Base-by-base conservation (phyloP, 345 rosid species). In the Syzygium jambos region DNA sequence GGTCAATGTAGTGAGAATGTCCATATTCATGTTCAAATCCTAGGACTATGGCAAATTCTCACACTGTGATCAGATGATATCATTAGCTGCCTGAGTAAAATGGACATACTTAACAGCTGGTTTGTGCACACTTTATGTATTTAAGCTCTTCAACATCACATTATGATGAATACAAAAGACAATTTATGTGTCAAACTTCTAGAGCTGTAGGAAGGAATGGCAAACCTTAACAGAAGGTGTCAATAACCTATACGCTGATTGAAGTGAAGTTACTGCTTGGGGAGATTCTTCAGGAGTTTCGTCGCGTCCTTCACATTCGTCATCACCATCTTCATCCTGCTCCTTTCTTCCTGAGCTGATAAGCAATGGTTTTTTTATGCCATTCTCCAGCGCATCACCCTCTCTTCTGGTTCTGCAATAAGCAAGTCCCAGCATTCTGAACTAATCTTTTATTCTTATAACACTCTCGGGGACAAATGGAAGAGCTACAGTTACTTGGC, bases 221-320 rank as follows among this genome's bases (percentile, higher is more conserved):
- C 87, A 83, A 88, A 96, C 99, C 98, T 96, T 98, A 68, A 98
- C 96, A 86, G 98, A 96, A 89, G 99, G 98, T 49, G 99, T 98
- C 90, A 98, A 97, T 84, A 98, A 92, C 90, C 93, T 91, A 87
- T 98, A 96, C 30, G 99, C 99, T n/a, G 94, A 88, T 78, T 21
- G 86, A 38, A 98, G 87, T 91, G 99, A 96, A 59, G 89, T 93
- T 78, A 95, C 98, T 9, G 99, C 93, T 87, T 34, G 78, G 63
- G 89, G 94, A 90, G 98, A 93, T 84, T 93, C 97, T 85, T 93
- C 93, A 0, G 88, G 46, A 90, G 94, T 92, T 88, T 93, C 99
- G 56, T 98, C 96, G 87, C 95, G 93, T 84, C 90, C 96, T 86
- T 93, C 96, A 43, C 84, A 89, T 86, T 96, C 98, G 85, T 88